phyloP scores from a whole-genome alignment of 202 grass and related monocot genomes.

The Bolboschoenoplectus hybrid region DNA sequence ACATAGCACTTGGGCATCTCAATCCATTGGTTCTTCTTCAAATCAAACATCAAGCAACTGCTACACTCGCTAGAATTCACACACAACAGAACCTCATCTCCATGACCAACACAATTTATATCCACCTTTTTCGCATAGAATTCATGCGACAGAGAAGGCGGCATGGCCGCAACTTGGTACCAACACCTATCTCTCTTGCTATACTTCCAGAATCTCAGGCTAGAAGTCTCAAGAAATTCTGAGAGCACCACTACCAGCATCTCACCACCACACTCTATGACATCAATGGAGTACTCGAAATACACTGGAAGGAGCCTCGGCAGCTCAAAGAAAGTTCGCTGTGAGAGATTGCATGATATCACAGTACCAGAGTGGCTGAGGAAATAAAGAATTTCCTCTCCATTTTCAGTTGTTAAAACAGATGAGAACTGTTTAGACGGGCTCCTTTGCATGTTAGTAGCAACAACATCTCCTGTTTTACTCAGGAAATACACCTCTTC shows the following conservation, averaged over 20 bases:
- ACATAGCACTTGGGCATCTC: conserved; percentile 62
- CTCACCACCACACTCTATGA: conserved; percentile 62
- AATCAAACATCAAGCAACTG: conserved; percentile 71
- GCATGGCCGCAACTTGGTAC: conserved; percentile 79
- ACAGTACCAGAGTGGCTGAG: conserved; percentile 73
- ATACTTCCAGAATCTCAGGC: conserved; percentile 75
- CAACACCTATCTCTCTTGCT: conserved; percentile 43
- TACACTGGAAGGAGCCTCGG: conserved; percentile 77
- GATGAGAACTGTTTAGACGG: conserved; percentile 81
- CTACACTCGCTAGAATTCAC: conserved; percentile 61
- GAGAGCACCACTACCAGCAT: conserved; percentile 77
- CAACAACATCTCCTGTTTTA: conserved; percentile 82
- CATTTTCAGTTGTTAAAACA: conserved; percentile 48
- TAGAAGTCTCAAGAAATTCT: conserved; percentile 73
- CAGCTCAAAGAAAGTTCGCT: conserved; percentile 51
- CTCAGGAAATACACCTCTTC: conserved; percentile 72
- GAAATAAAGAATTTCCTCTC: conserved; percentile 67
- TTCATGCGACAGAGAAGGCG: conserved; percentile 73
- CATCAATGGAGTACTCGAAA: conserved; percentile 82
- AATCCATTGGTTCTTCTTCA: conserved; percentile 61
- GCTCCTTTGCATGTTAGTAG: conserved; percentile 89
- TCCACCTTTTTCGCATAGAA: conserved; percentile 69
- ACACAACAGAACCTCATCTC: conserved; percentile 65
- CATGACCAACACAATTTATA: conserved; percentile 76
- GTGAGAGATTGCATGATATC: conserved; percentile 65